phyloP scores from a whole-genome alignment of 1,284 basidiomycete species.

The Sporisorium scitamineum region DNA sequence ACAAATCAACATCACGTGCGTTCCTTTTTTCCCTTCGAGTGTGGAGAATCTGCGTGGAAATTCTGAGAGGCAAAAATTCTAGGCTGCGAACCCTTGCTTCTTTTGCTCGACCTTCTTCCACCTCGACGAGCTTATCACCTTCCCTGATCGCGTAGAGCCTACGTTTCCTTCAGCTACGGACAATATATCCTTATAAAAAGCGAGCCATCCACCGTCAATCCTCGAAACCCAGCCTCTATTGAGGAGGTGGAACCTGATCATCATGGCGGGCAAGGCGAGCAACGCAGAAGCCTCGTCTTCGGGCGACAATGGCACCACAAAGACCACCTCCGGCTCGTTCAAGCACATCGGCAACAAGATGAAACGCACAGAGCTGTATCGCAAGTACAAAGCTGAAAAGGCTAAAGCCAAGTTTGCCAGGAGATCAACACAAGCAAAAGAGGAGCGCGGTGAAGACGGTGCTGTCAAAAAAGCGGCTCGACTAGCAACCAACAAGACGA shows the following conservation, averaged over 20 bases:
- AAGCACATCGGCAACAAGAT: conserved; percentile 70
- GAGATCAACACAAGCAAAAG: conserved; percentile 75
- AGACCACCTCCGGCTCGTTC: conserved; percentile 50
- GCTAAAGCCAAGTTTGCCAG: conserved; percentile 83
- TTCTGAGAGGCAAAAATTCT: conserved; percentile 20
- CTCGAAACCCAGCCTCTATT: too few relatives aligned
- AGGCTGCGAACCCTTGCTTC: background rate
- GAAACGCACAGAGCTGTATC: conserved; percentile 67
- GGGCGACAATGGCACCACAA: conserved; percentile 7
- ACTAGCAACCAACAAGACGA: conserved; percentile 83
- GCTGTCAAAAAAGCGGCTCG: conserved; percentile 78
- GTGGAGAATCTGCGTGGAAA: conserved; percentile 40
- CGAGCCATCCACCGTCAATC: too few relatives aligned
- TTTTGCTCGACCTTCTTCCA: background rate
- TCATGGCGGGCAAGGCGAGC: conserved; percentile 13
- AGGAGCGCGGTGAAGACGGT: conserved; percentile 76
- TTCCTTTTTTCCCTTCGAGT: conserved; percentile 1
- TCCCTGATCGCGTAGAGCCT: background rate
- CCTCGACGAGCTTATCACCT: conserved; percentile 1
- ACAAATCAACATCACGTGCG: conserved; percentile 41
- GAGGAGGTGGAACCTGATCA: background rate
- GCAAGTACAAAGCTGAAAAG: conserved; percentile 82
- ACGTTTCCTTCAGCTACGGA: background rate
- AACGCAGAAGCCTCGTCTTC: conserved; percentile 20
- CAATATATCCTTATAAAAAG: background rate